Conservation (phyloP, 768 basidiomycete species). For the Auriscalpium microsporum region DNA sequence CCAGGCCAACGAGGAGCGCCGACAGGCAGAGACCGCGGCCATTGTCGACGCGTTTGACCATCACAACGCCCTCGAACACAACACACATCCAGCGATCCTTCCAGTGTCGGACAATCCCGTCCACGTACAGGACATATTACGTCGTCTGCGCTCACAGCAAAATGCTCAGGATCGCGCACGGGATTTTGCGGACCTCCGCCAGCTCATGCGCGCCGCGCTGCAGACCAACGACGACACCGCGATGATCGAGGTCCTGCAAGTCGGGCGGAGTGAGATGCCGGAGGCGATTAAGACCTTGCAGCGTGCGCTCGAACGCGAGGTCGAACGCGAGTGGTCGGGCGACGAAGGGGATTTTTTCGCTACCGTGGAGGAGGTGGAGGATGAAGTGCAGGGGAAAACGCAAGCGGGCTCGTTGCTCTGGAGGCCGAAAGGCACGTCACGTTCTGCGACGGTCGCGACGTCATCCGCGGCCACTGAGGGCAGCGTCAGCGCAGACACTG, state of each 20-base stretch:
- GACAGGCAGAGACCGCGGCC: slow-evolving; percentile 27
- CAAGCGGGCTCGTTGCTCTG: not conserved
- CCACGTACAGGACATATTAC: slow-evolving; percentile 9
- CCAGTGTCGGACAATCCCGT: slow-evolving; percentile 7
- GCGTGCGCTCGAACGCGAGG: slow-evolving; percentile 47
- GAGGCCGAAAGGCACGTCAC: not conserved
- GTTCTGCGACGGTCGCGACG: not conserved
- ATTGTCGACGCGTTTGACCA: slow-evolving; percentile 27
- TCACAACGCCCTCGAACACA: not conserved
- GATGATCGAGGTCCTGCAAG: slow-evolving; percentile 55
- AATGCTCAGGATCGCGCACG: slow-evolving; percentile 38
- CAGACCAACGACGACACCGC: slow-evolving; percentile 51
- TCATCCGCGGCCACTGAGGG: not conserved
- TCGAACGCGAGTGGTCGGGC: slow-evolving; percentile 24
- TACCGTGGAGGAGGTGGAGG: too few relatives aligned
- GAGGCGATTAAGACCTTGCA: slow-evolving; percentile 79
- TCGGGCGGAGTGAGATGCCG: slow-evolving; percentile 60
- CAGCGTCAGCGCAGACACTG: not conserved
- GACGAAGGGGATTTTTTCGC: not conserved
- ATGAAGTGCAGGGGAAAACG: not conserved
- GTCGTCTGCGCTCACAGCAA: slow-evolving; percentile 28
- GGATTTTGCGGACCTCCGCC: slow-evolving; percentile 49
- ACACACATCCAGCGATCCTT: not conserved
- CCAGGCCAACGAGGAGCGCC: slow-evolving; percentile 29
- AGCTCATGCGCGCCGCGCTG: slow-evolving; percentile 51